Conservation (phyloP, 805 yeast genomes). For the Hanseniaspora taiwanica region DNA sequence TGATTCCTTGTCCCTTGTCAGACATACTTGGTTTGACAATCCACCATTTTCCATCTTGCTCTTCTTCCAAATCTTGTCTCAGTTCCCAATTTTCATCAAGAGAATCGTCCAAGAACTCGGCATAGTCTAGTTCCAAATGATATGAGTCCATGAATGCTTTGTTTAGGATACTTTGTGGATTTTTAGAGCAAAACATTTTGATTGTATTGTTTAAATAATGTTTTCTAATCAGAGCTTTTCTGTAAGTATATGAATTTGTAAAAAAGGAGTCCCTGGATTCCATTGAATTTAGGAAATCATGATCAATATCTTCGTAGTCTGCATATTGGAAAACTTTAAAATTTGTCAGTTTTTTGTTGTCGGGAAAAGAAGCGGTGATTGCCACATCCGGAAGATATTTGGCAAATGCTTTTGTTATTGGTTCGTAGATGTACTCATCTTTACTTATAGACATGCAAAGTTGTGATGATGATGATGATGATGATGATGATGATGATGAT, state of each 20-base stretch:
- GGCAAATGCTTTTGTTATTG: conserved; percentile 21
- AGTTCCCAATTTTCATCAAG: conserved; percentile 87
- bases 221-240: conserved; percentile 85
- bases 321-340: conserved; percentile 57
- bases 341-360: conserved; percentile 3
- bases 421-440: conserved; percentile 30
- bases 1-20: conserved; percentile 92
- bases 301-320: conserved; percentile 79
- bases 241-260: conserved; percentile 68
- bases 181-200: conserved; percentile 57
- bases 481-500: background rate
- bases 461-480: background rate
- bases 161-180: conserved; percentile 52
- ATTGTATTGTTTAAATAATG: conserved; percentile 80
- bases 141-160: conserved; percentile 60
- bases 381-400: conserved; percentile 23
- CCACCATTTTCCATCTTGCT: conserved; percentile 46
- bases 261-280: conserved; percentile 40
- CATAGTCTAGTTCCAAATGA: conserved; percentile 82
- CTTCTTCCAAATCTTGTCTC: conserved; percentile 56
- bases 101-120: conserved; percentile 89
- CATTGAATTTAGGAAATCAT: conserved; percentile 32
- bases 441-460: background rate
- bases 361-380: conserved; percentile 17
- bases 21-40: conserved; percentile 94